phyloP scores from a whole-genome alignment of 257 asterid species.

The Lycium barbarum region DNA sequence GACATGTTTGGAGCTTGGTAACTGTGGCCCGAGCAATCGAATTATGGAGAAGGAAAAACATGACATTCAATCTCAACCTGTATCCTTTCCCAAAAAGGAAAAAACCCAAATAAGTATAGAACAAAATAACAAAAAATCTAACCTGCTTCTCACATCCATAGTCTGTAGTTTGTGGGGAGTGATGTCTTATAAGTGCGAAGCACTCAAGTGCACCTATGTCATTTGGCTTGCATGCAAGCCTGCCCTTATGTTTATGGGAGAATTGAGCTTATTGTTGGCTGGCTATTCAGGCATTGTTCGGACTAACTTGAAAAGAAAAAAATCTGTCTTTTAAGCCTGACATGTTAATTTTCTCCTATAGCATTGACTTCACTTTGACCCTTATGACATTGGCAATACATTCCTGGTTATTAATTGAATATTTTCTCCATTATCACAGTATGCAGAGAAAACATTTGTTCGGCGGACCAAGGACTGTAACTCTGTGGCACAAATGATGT shows the following conservation, averaged over 20 bases:
- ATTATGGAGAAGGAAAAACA: not conserved
- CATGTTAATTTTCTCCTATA: constrained; percentile 5
- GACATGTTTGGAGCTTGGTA: constrained; percentile 11
- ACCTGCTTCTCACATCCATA: constrained; percentile 20
- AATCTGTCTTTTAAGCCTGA: not conserved
- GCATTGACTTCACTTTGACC: constrained; percentile 10
- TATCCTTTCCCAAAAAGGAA: not conserved
- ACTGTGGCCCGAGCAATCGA: not conserved
- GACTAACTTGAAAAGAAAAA: not conserved
- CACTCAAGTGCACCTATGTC: not conserved
- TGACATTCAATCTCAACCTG: not conserved
- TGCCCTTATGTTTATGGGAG: constrained; percentile 1
- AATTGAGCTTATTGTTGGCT: constrained; percentile 15
- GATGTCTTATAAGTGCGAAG: not conserved
- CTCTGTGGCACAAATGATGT: constrained; percentile 67
- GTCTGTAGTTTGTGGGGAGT: constrained; percentile 10
- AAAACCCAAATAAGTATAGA: not conserved
- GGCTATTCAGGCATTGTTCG: not conserved
- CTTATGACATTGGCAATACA: not conserved
- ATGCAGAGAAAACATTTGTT: constrained; percentile 86
- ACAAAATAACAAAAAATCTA: not conserved
- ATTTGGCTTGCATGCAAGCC: constrained; percentile 3
- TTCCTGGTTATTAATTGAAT: constrained; percentile 17
- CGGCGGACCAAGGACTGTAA: constrained; percentile 70
- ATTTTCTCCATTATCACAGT: constrained; percentile 53